Evolutionary conservation across 495 filamentous ascomycete species (phyloP).

Genomic region (Talaromyces adpressus): DNA sequence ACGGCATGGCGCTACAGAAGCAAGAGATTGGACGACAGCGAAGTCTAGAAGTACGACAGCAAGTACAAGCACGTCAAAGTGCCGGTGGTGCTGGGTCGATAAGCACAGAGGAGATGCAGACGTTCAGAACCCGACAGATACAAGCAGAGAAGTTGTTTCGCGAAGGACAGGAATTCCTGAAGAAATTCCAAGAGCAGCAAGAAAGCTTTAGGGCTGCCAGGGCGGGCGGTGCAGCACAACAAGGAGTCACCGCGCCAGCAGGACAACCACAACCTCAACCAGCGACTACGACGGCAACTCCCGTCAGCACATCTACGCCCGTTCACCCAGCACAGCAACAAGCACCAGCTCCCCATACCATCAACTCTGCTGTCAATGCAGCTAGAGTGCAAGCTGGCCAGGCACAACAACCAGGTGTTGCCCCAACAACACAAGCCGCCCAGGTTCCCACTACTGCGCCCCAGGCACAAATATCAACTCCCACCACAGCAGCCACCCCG

Average conservation of each 20-base stretch:
- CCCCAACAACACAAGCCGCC: slow-evolving; percentile 14
- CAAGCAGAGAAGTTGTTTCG: slow-evolving; percentile 38
- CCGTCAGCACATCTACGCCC: slow-evolving; percentile 17
- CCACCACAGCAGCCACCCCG: slow-evolving; percentile 32
- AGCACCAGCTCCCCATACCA: slow-evolving; percentile 42
- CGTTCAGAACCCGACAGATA: slow-evolving; percentile 35
- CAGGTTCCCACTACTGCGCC: slow-evolving; percentile 20
- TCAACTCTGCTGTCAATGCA: slow-evolving; percentile 47
- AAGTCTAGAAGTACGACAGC: slow-evolving; percentile 29
- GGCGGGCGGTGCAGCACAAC: slow-evolving; percentile 10
- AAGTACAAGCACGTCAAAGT: slow-evolving; percentile 28
- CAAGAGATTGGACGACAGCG: slow-evolving; percentile 40
- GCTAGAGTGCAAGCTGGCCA: slow-evolving; percentile 35
- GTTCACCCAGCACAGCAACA: slow-evolving; percentile 32
- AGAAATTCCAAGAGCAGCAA: slow-evolving; percentile 43
- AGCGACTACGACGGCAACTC: slow-evolving; percentile 12
- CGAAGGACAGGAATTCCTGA: slow-evolving; percentile 39
- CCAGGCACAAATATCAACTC: slow-evolving; percentile 33
- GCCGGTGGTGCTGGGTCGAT: slow-evolving; percentile 21
- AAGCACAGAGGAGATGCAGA: slow-evolving; percentile 35
- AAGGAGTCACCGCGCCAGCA: slow-evolving; percentile 13
- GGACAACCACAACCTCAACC: slow-evolving; percentile 18
- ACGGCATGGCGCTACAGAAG: slow-evolving; percentile 46
- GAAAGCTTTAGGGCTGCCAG: slow-evolving; percentile 27
- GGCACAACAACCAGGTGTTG: slow-evolving; percentile 29